Evolutionary conservation across 306 rosid genomes (phyloP).

Genomic region (Fragaria vesca): DNA sequence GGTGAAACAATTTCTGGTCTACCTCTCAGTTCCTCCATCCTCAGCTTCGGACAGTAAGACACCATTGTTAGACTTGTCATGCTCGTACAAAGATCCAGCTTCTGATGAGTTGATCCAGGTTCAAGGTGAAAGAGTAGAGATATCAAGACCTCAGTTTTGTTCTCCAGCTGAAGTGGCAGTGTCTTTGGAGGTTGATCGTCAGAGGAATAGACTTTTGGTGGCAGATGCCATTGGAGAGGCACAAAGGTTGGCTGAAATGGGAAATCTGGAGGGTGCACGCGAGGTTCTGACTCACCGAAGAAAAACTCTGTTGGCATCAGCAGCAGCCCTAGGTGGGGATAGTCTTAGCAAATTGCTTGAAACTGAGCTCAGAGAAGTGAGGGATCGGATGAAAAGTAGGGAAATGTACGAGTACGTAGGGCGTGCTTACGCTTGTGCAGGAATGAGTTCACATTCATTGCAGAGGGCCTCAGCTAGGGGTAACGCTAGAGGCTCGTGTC

Average conservation of each 20-base stretch:
- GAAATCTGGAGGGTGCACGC: neutral
- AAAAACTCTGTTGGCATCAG: neutral
- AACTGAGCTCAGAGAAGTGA: neutral
- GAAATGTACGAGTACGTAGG: neutral
- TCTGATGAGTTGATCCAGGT: conserved; percentile 1
- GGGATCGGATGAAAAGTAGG: neutral
- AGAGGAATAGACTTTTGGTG: neutral
- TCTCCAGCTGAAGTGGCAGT: neutral
- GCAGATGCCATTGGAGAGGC: neutral
- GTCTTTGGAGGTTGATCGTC: neutral
- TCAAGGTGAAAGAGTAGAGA: neutral
- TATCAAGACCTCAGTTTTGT: neutral
- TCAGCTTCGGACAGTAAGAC: neutral
- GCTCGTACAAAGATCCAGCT: conserved; percentile 7
- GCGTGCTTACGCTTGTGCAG: neutral
- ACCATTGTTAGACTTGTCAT: conserved; percentile 6
- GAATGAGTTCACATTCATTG: neutral
- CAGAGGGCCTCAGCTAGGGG: neutral
- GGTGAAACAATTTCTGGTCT: conserved; percentile 31
- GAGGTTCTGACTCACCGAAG: neutral
- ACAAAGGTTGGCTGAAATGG: neutral
- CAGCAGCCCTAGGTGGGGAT: neutral
- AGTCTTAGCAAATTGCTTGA: neutral
- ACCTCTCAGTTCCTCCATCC: conserved; percentile 19
- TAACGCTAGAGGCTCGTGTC: neutral